Percentiles rank a stretch among this genome's conserved stretches.
phyloP scores from a whole-genome alignment of 1,284 basidiomycete species.

The Irpex rosettiformis region DNA sequence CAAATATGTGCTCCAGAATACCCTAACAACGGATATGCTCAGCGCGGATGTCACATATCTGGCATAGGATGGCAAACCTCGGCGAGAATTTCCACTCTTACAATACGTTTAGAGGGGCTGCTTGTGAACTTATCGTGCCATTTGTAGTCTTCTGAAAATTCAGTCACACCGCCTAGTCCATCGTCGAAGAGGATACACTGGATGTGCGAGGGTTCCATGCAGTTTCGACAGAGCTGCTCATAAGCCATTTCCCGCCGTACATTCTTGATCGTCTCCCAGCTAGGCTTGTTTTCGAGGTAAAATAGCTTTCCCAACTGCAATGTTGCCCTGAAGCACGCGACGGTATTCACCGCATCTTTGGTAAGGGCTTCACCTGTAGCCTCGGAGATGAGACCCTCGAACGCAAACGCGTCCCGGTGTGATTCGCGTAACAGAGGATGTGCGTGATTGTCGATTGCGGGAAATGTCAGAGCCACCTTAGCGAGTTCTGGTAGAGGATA shows the following conservation, averaged over 20 bases:
- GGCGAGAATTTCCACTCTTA: conserved; percentile 63
- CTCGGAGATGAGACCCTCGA: conserved; percentile 65
- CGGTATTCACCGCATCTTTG: conserved; percentile 49
- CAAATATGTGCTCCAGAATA: conserved; percentile 32
- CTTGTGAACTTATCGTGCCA: conserved; percentile 62
- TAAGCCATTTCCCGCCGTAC: conserved; percentile 44
- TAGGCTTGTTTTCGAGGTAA: conserved; percentile 33
- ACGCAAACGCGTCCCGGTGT: conserved; percentile 43
- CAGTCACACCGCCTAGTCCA: conserved; percentile 48
- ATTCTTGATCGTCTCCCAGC: conserved; percentile 59
- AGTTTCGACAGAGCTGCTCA: conserved; percentile 48
- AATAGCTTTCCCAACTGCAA: conserved; percentile 50
- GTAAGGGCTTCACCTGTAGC: conserved; percentile 49
- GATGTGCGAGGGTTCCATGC: conserved; percentile 50
- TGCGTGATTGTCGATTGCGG: conserved; percentile 71
- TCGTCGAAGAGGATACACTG: conserved; percentile 71
- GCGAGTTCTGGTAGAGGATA: conserved; percentile 8
- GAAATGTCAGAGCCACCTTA: conserved; percentile 30
- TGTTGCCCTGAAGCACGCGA: conserved; percentile 57
- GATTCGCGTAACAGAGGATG: conserved; percentile 58
- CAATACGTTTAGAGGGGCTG: conserved; percentile 53
- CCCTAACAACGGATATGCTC: conserved; percentile 25
- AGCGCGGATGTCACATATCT: not conserved
- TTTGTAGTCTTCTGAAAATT: conserved; percentile 45
- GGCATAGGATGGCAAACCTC: conserved; percentile 41